Base-by-base conservation (phyloP, 495 filamentous ascomycete species). In the Cercophora sp. region DNA sequence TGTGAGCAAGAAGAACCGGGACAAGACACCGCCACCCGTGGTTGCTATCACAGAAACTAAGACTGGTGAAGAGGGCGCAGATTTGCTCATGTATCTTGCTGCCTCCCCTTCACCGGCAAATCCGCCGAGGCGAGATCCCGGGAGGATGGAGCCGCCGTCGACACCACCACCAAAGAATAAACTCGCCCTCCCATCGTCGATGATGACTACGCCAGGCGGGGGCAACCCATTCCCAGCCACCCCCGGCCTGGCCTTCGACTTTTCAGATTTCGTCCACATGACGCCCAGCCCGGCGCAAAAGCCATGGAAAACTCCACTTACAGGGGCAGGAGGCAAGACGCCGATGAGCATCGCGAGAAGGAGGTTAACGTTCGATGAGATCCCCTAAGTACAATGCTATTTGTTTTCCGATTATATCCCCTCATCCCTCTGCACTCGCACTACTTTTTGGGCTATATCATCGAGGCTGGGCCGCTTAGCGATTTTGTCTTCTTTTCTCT, bases 211-310 rank as follows among this genome's bases (percentile, higher is more conserved):
- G 5, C 86, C 89, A 4, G 86, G 85, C 36, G 85, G 84, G 13
- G 76, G 74, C 27, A 77, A 72, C 35, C 72, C 82, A 4, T 83
- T 85, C 54, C 46, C 46, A 20, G 74, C 69, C 39, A 86, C 84
- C 2, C 84, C 85, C 1, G 73, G 74, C 5, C 71, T 79, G 49
- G 82, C 82, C 52, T 96, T 96, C 72, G 93, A 96, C 71, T 96
- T 96, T 71, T 84, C 90, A 6, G 94, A 97, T 65, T 99, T 95
- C 64, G 85, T 97, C 53, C 96, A 99, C 64, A 88, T 96, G 68
- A 95, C 93, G 11, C 93, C 94, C 4, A 93, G 88, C 58, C 94
- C 93, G 2, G 93, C 91, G 9, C 93, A 96, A 68, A 88, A 83
- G 51, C 77, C 83, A 4, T 96, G 85, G 84, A 74, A 86, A 79